A percentile compares a stretch with the other conserved stretches of the same genome.
Evolutionary conservation across 2,329 filamentous ascomycete genomes (phyloP).

Genomic region (Aaosphaeria arxii): DNA sequence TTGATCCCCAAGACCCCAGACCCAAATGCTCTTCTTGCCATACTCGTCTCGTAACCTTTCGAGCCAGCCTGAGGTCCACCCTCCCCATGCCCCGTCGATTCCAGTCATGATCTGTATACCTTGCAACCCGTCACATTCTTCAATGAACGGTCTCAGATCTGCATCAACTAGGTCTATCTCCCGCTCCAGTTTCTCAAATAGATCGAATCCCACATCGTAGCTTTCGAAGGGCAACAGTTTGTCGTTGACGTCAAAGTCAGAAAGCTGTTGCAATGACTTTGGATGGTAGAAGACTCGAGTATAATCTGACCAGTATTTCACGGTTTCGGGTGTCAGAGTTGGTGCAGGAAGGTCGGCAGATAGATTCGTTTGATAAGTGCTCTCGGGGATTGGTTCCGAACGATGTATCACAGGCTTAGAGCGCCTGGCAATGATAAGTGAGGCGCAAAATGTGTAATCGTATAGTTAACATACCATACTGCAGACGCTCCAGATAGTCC

Average conservation of each 20-base stretch:
- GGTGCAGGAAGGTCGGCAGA: slow-evolving; percentile 67
- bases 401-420: slow-evolving; percentile 59
- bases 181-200: slow-evolving; percentile 43
- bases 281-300: slow-evolving; percentile 92
- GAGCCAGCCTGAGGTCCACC: slow-evolving; percentile 44
- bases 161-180: slow-evolving; percentile 86
- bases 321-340: slow-evolving; percentile 62
- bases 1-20: slow-evolving; percentile 75
- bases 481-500: slow-evolving; percentile 20
- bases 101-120: slow-evolving; percentile 67
- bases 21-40: slow-evolving; percentile 81
- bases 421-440: slow-evolving; percentile 10
- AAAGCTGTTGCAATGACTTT: slow-evolving; percentile 76
- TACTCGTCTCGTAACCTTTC: slow-evolving; percentile 84
- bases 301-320: slow-evolving; percentile 98
- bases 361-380: slow-evolving; percentile 75
- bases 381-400: slow-evolving; percentile 64
- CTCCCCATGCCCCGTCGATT: slow-evolving; percentile 52
- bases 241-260: slow-evolving; percentile 79
- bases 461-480: slow-evolving; percentile 17
- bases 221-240: slow-evolving; percentile 78
- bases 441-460: background rate
- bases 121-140: slow-evolving; percentile 92
- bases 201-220: slow-evolving; percentile 44
- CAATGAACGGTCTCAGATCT: slow-evolving; percentile 80